Evolutionary conservation across 108 stramenopile species (phyloP), one percentile per base, ranked within the genome.

Genomic region (Discostella stelligeroides): DNA sequence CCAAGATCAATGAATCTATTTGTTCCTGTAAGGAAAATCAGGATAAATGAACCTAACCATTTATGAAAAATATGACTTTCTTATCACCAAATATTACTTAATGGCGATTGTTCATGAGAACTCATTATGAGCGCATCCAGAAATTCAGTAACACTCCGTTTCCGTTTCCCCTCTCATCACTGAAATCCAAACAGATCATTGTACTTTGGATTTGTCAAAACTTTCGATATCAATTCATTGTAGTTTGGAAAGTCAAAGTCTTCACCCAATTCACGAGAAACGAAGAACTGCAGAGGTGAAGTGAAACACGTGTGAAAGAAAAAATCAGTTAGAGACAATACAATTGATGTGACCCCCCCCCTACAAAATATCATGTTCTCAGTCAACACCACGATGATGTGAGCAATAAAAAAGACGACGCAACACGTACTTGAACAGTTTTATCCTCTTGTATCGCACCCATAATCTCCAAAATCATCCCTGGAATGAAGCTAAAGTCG

Each of bases 221-320:
- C 76, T n/a, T 64, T 60, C 4, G 55, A 37, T 51, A 77, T 77
- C 69, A 77, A 64, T 37, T 77, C 47, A 42, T 77, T 77, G 40
- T 77, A 77, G 37, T 43, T 63, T 3, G 43, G 61, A 34, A 77
- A 49, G 29, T 68, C 68, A 37, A 77, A 68, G 15, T 46, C 76
- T 43, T 77, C 76, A 9, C 69, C 69, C 38, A 77, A 24, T 11
- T 49, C 27, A 28, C 76, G 63, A 60, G 55, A 41, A 43, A 77
- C 23, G 21, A 77, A 77, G 46, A 51, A 47, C 76, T 77, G 69
- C 28, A 45, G 4, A 34, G 4, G 34, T 7, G 25, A 18, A 25
- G 24, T 10, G 60, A 15, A 13, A 64, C 24, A 40, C 40, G 45
- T 10, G 0, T 60, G 12, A 25, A 10, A 29, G 20, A 51, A 21